Evolutionary conservation across 2,329 filamentous ascomycete genomes (phyloP), one percentile per base, ranked within the genome.

Genomic region (Lachnellula hyalina): DNA sequence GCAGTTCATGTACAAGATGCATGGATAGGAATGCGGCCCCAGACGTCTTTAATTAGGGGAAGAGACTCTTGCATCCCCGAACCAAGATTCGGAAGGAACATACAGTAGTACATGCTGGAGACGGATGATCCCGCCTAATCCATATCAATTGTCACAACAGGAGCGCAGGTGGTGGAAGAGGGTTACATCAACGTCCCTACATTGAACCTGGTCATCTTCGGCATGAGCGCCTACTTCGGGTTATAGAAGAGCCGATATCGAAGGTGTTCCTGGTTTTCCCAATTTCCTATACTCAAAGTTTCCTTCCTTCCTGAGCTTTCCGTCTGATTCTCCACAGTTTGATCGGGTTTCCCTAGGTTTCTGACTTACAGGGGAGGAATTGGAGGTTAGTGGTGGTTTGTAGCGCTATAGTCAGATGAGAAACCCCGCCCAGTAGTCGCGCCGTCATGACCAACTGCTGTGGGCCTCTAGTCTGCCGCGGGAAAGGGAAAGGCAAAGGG

Each of bases 1-100:
- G 51, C 21, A 46, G 52, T 42, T 54, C 54, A 58, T 63, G 58
- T 57, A 64, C 50, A 42, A 28, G 38, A 36, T 58, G 58, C 61
- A 58, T 59, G 56, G 53, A 52, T 54, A 7, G 25, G 11, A 19
- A 23, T 14, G 25, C 48, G 25, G 25, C 53, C 58, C 53, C 60
- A 53, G 55, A 51, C 52, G 47, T 50, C 28, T 25, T 55, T 55
- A 61, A 60, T 63, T 57, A 61, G 65, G 64, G 64, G 65, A 63
- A 60, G 54, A 45, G 47, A 47, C 35, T 59, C 47, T 32, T 65
- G 58, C 64, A 61, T 65, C 65, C 28, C 28, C 65, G 65, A 53
- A 61, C 60, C 62, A 60, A 61, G 59, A 63, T 65, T 51, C 53
- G 47, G 52, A 52, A 51, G 55, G 44, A 47, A 38, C 23, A 5